Percentiles rank a stretch among this genome's conserved stretches.
Evolutionary conservation across 441 rosid genomes (phyloP).

Genomic region (Gossypium davidsonii): DNA sequence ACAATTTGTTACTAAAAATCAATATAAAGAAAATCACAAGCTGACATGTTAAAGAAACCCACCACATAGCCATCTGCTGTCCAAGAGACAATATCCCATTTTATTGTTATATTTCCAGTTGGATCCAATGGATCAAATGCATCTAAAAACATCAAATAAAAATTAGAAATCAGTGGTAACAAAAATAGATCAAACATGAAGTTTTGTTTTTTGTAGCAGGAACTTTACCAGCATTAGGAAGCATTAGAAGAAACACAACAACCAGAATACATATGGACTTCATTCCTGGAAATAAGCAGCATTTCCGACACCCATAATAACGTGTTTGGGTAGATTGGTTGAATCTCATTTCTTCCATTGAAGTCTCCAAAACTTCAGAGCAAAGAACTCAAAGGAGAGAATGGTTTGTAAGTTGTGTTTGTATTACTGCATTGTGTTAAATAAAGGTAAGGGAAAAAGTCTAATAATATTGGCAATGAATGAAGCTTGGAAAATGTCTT

Average conservation of each 20-base stretch:
- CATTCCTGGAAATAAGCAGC: conserved; percentile 15
- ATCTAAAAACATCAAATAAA: conserved; percentile 25
- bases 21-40: background rate
- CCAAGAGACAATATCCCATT: conserved; percentile 74
- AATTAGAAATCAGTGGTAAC: background rate
- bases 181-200: background rate
- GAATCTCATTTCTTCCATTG: conserved; percentile 18
- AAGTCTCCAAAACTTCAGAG: background rate
- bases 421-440: too few species aligned
- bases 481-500: conserved; percentile 24
- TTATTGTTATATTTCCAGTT: conserved; percentile 53
- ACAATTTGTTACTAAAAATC: background rate
- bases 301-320: background rate
- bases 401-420: too few species aligned
- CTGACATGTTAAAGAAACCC: conserved; percentile 10
- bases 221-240: conserved; percentile 40
- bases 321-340: background rate
- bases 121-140: conserved; percentile 70
- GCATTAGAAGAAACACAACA: conserved; percentile 22
- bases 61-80: conserved; percentile 66
- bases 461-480: background rate
- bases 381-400: conserved; percentile 10
- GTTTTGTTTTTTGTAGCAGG: background rate
- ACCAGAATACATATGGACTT: conserved; percentile 21
- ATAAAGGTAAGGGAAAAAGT: background rate